phyloP scores from a whole-genome alignment of 2,329 filamentous ascomycete species.

The Grosmannia clavigera region DNA sequence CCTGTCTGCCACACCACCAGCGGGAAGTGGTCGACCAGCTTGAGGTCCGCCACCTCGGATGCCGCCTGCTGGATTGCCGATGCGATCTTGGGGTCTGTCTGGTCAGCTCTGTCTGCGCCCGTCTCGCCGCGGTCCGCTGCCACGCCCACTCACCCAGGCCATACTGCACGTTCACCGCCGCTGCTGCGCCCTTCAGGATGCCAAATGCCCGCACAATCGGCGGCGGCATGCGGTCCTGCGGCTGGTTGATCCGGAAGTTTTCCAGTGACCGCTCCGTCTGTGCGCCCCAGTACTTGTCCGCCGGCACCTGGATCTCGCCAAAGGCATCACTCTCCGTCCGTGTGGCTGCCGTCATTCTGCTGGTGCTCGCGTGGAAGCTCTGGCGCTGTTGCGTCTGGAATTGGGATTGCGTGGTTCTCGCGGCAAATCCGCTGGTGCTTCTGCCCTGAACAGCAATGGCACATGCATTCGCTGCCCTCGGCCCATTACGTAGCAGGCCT shows the following conservation, averaged over 20 bases:
- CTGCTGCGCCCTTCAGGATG: conserved; percentile 92
- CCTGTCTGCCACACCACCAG: conserved; percentile 99
- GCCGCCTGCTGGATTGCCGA: conserved; percentile 92
- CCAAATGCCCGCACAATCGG: conserved; percentile 88
- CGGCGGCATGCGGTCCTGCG: conserved; percentile 94
- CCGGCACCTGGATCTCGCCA: conserved; percentile 84
- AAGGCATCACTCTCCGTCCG: conserved; percentile 95
- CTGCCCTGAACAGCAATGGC: not conserved
- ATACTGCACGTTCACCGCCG: conserved; percentile 88
- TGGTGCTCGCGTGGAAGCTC: conserved; percentile 8
- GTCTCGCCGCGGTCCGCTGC: not conserved
- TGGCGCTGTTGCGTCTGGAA: not conserved
- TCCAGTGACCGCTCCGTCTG: conserved; percentile 92
- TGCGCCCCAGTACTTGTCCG: conserved; percentile 96
- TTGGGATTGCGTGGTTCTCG: not conserved
- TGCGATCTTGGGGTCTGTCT: conserved; percentile 65
- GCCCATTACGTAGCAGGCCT: conserved; percentile 7
- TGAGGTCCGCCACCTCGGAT: conserved; percentile 81
- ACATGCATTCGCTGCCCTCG: not conserved
- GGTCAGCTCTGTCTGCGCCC: not conserved
- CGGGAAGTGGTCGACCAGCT: conserved; percentile 94
- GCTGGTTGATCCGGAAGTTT: conserved; percentile 99
- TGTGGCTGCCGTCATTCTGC: conserved; percentile 28
- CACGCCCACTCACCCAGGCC: conserved; percentile 42
- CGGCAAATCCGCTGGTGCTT: not conserved